These are phyloP conservation scores for Penicillium sp. DNA, from an alignment of 2,329 filamentous ascomycete genomes.

Conservation along the genomic window DNA sequence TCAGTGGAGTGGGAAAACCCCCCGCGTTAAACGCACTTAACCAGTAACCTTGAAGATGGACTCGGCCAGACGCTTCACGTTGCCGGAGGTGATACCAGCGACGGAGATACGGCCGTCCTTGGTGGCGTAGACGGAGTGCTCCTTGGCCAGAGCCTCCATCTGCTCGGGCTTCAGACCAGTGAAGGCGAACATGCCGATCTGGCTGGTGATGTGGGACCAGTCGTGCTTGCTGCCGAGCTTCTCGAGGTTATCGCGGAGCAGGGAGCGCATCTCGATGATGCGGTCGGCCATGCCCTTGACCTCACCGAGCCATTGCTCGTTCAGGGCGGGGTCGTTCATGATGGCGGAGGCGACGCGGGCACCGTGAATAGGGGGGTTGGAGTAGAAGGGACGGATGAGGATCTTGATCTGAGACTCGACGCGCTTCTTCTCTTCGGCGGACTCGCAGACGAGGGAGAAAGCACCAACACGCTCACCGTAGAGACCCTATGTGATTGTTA, in stretches of 20 bases:
- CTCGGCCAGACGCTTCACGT: slow-evolving; percentile 56
- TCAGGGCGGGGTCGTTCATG: slow-evolving; percentile 80
- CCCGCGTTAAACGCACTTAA: slow-evolving; percentile 33
- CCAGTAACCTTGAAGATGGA: slow-evolving; percentile 56
- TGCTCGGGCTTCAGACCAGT: slow-evolving; percentile 88
- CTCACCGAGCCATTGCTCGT: slow-evolving; percentile 93
- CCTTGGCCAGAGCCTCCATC: slow-evolving; percentile 89
- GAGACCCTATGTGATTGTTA: slow-evolving; percentile 66
- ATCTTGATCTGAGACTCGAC: slow-evolving; percentile 99
- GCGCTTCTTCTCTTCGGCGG: slow-evolving; percentile 88
- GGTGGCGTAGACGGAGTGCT: slow-evolving; percentile 97
- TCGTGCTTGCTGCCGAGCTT: slow-evolving; percentile 93
- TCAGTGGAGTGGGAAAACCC: slow-evolving; percentile 4
- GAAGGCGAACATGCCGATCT: slow-evolving; percentile 99
- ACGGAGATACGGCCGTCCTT: slow-evolving; percentile 65
- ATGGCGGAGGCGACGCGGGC: slow-evolving; percentile 92
- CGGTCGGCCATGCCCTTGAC: slow-evolving; percentile 99
- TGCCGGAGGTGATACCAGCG: slow-evolving; percentile 54
- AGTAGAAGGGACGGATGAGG: slow-evolving; percentile 94
- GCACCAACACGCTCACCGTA: slow-evolving; percentile 98
- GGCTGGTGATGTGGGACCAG: slow-evolving; percentile 98
- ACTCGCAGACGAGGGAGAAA: slow-evolving; percentile 87
- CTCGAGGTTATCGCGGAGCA: slow-evolving; percentile 94
- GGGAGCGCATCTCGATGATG: slow-evolving; percentile 96
- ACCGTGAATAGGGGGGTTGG: slow-evolving; percentile 95